These are phyloP conservation scores for Excoecaria cochinchinensis DNA, from an alignment of 345 rosid genomes.

Conservation along the genomic window DNA sequence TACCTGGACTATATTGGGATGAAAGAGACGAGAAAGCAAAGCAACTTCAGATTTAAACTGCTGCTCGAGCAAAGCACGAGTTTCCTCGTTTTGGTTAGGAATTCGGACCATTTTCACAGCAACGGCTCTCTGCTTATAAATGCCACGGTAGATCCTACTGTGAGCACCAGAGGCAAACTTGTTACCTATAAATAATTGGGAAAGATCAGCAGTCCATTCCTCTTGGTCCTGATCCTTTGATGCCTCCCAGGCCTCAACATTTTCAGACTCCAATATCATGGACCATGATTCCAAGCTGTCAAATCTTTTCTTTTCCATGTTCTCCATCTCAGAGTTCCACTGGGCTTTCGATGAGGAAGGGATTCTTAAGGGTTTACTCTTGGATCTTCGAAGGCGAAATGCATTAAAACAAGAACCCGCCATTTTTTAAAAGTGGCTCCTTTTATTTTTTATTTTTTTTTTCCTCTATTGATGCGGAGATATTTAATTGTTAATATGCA, in stretches of 20 bases:
- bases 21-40: slow-evolving; percentile 88
- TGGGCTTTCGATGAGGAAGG: slow-evolving; percentile 61
- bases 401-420: slow-evolving; percentile 71
- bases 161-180: slow-evolving; percentile 98
- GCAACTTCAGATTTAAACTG: slow-evolving; percentile 97
- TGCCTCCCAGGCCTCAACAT: slow-evolving; percentile 90
- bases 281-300: slow-evolving; percentile 99
- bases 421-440: slow-evolving; percentile 31
- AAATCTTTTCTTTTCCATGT: slow-evolving; percentile 85
- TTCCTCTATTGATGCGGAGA: background rate
- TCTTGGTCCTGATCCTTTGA: slow-evolving; percentile 74
- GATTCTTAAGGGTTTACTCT: slow-evolving; percentile 38
- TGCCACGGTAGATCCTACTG: slow-evolving; percentile 85
- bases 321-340: slow-evolving; percentile 59
- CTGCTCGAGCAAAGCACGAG: slow-evolving; percentile 76
- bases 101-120: slow-evolving; percentile 98
- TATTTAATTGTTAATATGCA: background rate
- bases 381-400: slow-evolving; percentile 58
- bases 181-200: slow-evolving; percentile 93
- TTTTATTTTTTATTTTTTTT: background rate
- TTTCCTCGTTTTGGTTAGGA: slow-evolving; percentile 80
- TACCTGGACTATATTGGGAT: slow-evolving; percentile 87
- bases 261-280: slow-evolving; percentile 92
- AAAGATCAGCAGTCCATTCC: slow-evolving; percentile 99
- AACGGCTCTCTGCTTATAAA: slow-evolving; percentile 96